Percentiles rank a stretch among this genome's conserved stretches.
phyloP scores from a whole-genome alignment of 768 basidiomycete genomes.

The Agaricus bisporus region DNA sequence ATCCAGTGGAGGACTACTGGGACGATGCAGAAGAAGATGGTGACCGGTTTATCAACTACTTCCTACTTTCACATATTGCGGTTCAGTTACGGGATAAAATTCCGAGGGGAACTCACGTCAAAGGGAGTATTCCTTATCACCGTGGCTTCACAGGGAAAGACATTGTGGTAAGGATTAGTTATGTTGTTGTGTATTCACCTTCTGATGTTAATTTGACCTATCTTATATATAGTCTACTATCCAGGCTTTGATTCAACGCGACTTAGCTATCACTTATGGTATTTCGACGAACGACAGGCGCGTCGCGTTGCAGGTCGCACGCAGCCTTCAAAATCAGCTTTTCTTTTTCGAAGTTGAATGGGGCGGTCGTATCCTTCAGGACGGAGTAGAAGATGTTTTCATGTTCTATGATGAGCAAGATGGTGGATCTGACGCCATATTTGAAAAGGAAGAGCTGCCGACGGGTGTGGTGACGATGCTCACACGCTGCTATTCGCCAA shows the following conservation, averaged over 20 bases:
- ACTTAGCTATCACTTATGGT: constrained; percentile 70
- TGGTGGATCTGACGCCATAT: constrained; percentile 51
- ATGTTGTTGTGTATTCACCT: constrained; percentile 9
- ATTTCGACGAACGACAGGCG: constrained; percentile 74
- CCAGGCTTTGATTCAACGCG: constrained; percentile 80
- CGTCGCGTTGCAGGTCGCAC: constrained; percentile 81
- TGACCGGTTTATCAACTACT: constrained; percentile 81
- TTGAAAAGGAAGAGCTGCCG: constrained; percentile 66
- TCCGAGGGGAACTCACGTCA: constrained; percentile 81
- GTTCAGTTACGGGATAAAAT: constrained; percentile 87
- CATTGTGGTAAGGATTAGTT: constrained; percentile 61
- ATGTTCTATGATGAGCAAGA: constrained; percentile 85
- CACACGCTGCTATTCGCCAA: constrained; percentile 86
- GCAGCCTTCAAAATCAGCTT: constrained; percentile 85
- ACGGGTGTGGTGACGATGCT: constrained; percentile 88
- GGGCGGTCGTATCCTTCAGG: constrained; percentile 75
- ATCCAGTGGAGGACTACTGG: constrained; percentile 41
- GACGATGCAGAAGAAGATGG: constrained; percentile 54
- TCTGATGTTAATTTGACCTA: background rate
- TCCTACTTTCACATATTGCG: constrained; percentile 82
- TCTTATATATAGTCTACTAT: constrained; percentile 67
- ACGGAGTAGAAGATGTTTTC: constrained; percentile 90
- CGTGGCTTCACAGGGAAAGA: constrained; percentile 93
- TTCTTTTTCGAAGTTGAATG: constrained; percentile 98
- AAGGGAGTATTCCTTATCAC: constrained; percentile 91